Percentiles rank a stretch among this genome's conserved stretches.
Conservation (phyloP, 169 alveolate genomes). For the Perkinsus marinus region DNA sequence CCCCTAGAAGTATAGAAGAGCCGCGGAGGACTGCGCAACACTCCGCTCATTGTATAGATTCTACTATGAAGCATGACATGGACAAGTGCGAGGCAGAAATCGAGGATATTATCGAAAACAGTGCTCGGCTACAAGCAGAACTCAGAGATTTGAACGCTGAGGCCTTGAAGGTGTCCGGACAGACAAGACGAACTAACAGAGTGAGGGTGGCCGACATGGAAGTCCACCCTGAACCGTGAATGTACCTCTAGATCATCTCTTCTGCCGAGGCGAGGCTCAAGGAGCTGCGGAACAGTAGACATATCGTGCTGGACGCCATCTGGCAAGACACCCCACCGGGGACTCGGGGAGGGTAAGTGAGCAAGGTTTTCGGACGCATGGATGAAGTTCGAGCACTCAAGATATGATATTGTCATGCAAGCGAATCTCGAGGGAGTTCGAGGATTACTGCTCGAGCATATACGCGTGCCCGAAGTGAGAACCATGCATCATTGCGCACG, state of each 20-base stretch:
- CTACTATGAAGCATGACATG: not conserved
- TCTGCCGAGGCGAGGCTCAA: not conserved
- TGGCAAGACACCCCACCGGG: not conserved
- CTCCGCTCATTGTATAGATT: not conserved
- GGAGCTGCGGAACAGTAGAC: not conserved
- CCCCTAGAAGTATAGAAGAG: not conserved
- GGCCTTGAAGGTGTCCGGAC: not conserved
- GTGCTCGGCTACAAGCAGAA: not conserved
- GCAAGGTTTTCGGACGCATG: not conserved
- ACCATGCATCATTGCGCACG: not conserved
- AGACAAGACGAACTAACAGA: not conserved
- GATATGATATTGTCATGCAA: not conserved
- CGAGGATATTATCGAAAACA: not conserved
- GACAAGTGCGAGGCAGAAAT: not conserved
- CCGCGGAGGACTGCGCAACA: not conserved
- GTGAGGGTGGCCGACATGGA: not conserved
- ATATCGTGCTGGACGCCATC: not conserved
- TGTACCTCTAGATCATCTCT: too few species aligned
- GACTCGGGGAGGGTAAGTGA: not conserved
- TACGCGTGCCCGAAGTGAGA: not conserved
- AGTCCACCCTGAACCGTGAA: too few species aligned
- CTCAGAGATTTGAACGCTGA: not conserved
- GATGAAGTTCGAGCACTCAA: not conserved
- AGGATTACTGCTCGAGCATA: not conserved
- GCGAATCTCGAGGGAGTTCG: not conserved